These are phyloP conservation scores for Candida chauliodis DNA, from an alignment of 805 yeast species.

Conservation along the genomic window DNA sequence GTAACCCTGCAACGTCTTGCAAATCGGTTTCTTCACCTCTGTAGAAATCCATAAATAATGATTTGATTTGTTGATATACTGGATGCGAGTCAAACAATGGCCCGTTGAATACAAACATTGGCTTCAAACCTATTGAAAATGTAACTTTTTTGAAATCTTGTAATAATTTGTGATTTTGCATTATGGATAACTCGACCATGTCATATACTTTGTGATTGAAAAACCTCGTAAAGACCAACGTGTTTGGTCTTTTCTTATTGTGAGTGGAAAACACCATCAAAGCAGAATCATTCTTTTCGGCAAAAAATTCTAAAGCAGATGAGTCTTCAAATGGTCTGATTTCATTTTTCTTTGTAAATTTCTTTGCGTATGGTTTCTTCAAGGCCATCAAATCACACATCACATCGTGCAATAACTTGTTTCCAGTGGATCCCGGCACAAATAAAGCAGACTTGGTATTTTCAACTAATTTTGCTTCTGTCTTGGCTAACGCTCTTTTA, in stretches of 20 bases:
- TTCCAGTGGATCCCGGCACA: conserved; percentile 83
- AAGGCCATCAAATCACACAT: conserved; percentile 85
- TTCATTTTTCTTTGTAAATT: conserved; percentile 85
- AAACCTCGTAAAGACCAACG: conserved; percentile 81
- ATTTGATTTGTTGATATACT: conserved; percentile 77
- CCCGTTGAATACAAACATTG: conserved; percentile 92
- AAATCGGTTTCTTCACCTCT: conserved; percentile 76
- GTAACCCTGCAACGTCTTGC: conserved; percentile 93
- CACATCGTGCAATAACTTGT: conserved; percentile 78
- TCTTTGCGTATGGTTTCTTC: conserved; percentile 86
- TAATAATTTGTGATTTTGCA: conserved; percentile 62
- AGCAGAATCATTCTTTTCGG: conserved; percentile 92
- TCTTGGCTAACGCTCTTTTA: conserved; percentile 87
- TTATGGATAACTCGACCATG: conserved; percentile 84
- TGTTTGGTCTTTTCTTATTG: conserved; percentile 91
- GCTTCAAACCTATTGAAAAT: conserved; percentile 85
- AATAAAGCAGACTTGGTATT: conserved; percentile 87
- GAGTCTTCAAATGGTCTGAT: conserved; percentile 92
- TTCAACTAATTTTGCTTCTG: conserved; percentile 84
- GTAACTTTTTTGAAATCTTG: conserved; percentile 78
- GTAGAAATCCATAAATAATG: conserved; percentile 86
- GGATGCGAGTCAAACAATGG: conserved; percentile 89
- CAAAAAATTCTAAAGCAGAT: conserved; percentile 78
- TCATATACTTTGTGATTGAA: conserved; percentile 89
- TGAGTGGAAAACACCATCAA: conserved; percentile 72